Evolutionary conservation across 495 filamentous ascomycete genomes (phyloP).

Genomic region (Penicillium cosmopolitanum): DNA sequence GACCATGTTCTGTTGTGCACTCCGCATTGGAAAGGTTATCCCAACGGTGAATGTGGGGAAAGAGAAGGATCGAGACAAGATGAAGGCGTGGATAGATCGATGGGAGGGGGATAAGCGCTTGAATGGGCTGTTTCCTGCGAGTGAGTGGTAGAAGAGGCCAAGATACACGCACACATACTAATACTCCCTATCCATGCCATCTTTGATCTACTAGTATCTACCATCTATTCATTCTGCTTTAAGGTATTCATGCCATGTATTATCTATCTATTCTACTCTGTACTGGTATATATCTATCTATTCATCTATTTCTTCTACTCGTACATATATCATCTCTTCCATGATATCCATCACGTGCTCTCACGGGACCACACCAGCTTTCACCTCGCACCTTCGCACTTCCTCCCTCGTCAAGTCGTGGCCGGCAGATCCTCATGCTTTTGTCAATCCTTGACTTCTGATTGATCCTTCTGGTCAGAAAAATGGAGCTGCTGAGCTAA

Average conservation of each 20-base stretch:
- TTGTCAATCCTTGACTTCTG: constrained; percentile 1
- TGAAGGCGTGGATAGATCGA: constrained; percentile 89
- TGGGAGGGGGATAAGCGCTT: constrained; percentile 86
- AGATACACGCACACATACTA: background rate
- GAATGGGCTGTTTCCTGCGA: constrained; percentile 65
- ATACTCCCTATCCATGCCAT: background rate
- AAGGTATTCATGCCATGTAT: too few relatives aligned
- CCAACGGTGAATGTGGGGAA: constrained; percentile 93
- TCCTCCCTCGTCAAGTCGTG: background rate
- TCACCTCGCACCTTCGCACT: background rate
- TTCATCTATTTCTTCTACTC: too few relatives aligned
- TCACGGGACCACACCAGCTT: background rate
- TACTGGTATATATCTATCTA: too few relatives aligned
- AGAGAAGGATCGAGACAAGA: constrained; percentile 69
- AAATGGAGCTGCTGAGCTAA: constrained; percentile 3
- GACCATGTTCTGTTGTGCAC: constrained; percentile 85
- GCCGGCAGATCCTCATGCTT: background rate
- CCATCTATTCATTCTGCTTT: too few relatives aligned
- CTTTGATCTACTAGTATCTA: background rate
- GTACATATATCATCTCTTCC: too few relatives aligned
- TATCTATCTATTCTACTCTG: too few relatives aligned
- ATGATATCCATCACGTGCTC: background rate
- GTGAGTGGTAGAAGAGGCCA: constrained; percentile 30
- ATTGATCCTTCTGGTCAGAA: background rate
- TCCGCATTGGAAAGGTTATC: constrained; percentile 85